Evolutionary conservation across 306 rosid genomes (phyloP).

Genomic region (Cyclanthera cordifolia): DNA sequence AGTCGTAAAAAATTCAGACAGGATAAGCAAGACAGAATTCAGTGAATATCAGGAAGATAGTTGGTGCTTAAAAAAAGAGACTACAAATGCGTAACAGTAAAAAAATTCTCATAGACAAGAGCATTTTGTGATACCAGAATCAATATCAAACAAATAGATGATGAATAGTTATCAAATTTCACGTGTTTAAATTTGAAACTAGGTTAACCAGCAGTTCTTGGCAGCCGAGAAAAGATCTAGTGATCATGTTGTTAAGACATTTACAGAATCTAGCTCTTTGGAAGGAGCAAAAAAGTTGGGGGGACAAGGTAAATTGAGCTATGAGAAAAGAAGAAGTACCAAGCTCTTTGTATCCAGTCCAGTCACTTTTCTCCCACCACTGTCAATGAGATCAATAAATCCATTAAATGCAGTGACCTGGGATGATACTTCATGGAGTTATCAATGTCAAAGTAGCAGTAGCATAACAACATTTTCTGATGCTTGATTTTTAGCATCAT

Average conservation of each 20-base stretch:
- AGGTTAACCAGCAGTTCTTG: background rate
- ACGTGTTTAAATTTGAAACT: background rate
- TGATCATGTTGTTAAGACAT: background rate
- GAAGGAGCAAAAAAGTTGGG: background rate
- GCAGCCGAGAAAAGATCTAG: background rate
- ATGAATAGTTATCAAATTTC: background rate
- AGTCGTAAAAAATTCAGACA: conserved; percentile 12
- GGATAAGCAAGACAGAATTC: conserved; percentile 12
- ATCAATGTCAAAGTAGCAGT: conserved; percentile 21
- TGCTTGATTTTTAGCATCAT: background rate
- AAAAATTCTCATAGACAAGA: background rate
- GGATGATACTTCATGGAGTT: conserved; percentile 52
- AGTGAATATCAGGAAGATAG: conserved; percentile 5
- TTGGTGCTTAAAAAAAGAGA: background rate
- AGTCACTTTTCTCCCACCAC: conserved; percentile 99
- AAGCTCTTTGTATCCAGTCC: conserved; percentile 99
- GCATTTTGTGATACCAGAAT: background rate
- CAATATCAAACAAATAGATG: background rate
- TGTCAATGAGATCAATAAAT: conserved; percentile 94
- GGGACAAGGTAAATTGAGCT: background rate
- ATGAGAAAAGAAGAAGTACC: conserved; percentile 35
- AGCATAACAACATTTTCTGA: conserved; percentile 2
- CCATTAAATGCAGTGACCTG: conserved; percentile 84
- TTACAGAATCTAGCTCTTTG: conserved; percentile 4
- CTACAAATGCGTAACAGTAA: background rate